phyloP scores from a whole-genome alignment of 768 basidiomycete species.

The Leccinellum albellum region DNA sequence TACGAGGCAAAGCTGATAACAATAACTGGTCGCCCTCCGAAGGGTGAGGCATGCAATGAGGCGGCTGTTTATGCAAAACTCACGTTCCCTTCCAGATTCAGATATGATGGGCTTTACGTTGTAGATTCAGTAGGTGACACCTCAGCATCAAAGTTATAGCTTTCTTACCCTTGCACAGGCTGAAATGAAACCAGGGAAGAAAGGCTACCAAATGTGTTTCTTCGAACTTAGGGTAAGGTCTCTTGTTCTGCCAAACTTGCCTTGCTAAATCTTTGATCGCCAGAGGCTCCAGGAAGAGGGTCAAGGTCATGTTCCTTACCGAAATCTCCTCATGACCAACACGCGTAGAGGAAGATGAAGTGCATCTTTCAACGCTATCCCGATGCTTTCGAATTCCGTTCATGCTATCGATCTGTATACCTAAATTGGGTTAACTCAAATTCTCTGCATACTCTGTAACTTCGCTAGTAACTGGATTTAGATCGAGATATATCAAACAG shows the following conservation, averaged over 20 bases:
- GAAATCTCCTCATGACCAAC: slow-evolving; percentile 19
- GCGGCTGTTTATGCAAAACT: background rate
- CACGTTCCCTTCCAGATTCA: slow-evolving; percentile 18
- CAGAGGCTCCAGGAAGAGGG: slow-evolving; percentile 27
- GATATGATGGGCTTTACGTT: slow-evolving; percentile 32
- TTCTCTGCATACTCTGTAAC: background rate
- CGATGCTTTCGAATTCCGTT: background rate
- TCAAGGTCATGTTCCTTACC: slow-evolving; percentile 15
- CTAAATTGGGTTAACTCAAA: background rate
- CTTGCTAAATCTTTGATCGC: background rate
- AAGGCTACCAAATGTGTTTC: slow-evolving; percentile 26
- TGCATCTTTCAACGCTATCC: background rate
- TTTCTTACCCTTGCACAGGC: slow-evolving; percentile 17
- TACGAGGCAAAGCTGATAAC: slow-evolving; percentile 28
- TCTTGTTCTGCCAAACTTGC: background rate
- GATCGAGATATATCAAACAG: slow-evolving; percentile 16
- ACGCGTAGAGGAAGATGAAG: slow-evolving; percentile 11
- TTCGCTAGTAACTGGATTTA: background rate
- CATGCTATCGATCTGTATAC: slow-evolving; percentile 8
- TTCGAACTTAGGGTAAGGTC: slow-evolving; percentile 26
- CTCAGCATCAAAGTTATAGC: background rate
- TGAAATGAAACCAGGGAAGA: slow-evolving; percentile 13
- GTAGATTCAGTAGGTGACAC: slow-evolving; percentile 21
- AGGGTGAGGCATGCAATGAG: slow-evolving; percentile 18
- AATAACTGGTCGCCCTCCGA: slow-evolving; percentile 17